Base-by-base conservation (phyloP, 192 early-diverging fungal genomes). In the Mortierella hygrophila region DNA sequence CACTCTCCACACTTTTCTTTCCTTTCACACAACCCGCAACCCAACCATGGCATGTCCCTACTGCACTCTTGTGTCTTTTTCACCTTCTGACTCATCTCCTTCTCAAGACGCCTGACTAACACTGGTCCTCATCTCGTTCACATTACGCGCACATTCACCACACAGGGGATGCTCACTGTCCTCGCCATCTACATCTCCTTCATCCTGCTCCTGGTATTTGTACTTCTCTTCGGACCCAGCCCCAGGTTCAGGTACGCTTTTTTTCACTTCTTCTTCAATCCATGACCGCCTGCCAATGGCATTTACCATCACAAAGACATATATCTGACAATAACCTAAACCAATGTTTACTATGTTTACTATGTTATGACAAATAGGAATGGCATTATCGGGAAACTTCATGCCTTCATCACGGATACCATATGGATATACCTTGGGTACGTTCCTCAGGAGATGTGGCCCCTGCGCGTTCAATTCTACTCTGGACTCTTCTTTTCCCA, bases 181-280 rank as follows among this genome's bases (percentile, higher is more conserved):
- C 78, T 85, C 55, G 69, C 72, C 78, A 72, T 85, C 78, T 85
- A 85, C 83, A 85, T 85, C 78, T 42, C 74, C 26, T 80, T 85
- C 78, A 85, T 85, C 78, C 75, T 85, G 68, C 55, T 80, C 42
- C 70, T 80, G 78, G 83, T 85, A 70, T 85, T 85, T 46, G 68
- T 85, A 6, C 78, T 85, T 29, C 78, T 85, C 42, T 85, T 85
- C 55, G 83, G 83, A 40, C 83, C 83, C 18, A 85, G 83, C 37
- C 83, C 83, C 13, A 52, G 78, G n/a, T 85, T 85, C 75, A 80
- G 83, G 83, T 85, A 80, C 46, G 21, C 10, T 18, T 29, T 20
- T 5, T 41, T 9, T 49, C 9, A 37, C 18, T 37, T 29, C 7
- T 18, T 54, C 46, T 18, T 49, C 6, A 1, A 69, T 49, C 4